Conservation (phyloP, 805 yeast genomes). For the Saccharomycopsis lassenensis region DNA sequence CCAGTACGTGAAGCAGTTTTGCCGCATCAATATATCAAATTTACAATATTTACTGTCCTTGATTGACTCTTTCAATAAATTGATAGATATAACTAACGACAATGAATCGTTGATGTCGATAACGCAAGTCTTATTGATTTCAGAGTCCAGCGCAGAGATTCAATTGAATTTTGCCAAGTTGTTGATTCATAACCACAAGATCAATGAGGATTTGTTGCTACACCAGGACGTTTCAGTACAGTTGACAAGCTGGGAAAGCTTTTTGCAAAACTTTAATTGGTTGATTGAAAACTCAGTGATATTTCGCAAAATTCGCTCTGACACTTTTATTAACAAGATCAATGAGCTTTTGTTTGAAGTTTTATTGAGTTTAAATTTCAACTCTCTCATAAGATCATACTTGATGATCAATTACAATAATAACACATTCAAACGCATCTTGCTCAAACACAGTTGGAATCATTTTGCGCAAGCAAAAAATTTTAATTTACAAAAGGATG, state of each 20-base stretch:
- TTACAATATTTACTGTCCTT: constrained; percentile 8
- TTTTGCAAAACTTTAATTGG: constrained; percentile 17
- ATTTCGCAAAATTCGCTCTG: constrained; percentile 15
- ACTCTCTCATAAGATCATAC: constrained; percentile 9
- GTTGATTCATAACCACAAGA: constrained; percentile 16
- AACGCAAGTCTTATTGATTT: constrained; percentile 14
- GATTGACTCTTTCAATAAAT: constrained; percentile 13
- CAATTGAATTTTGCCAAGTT: constrained; percentile 18
- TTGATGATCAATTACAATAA: constrained; percentile 12
- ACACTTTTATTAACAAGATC: constrained; percentile 8
- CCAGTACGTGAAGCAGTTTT: constrained; percentile 14
- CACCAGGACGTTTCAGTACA: background rate
- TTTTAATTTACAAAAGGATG: constrained; percentile 13
- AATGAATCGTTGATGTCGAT: constrained; percentile 16
- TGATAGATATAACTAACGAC: constrained; percentile 16
- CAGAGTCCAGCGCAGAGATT: constrained; percentile 11
- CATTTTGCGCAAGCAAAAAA: constrained; percentile 14
- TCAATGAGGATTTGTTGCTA: no score
- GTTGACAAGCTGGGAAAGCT: constrained; percentile 16
- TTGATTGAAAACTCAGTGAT: constrained; percentile 14
- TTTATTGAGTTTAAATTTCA: constrained; percentile 11
- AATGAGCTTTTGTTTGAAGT: constrained; percentile 17
- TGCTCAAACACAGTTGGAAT: constrained; percentile 15
- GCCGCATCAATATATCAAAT: constrained; percentile 8
- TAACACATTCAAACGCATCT: constrained; percentile 13